Percentiles rank a stretch among this genome's conserved stretches.
Conservation (phyloP, 306 rosid genomes). For the Ceratonia siliqua region DNA sequence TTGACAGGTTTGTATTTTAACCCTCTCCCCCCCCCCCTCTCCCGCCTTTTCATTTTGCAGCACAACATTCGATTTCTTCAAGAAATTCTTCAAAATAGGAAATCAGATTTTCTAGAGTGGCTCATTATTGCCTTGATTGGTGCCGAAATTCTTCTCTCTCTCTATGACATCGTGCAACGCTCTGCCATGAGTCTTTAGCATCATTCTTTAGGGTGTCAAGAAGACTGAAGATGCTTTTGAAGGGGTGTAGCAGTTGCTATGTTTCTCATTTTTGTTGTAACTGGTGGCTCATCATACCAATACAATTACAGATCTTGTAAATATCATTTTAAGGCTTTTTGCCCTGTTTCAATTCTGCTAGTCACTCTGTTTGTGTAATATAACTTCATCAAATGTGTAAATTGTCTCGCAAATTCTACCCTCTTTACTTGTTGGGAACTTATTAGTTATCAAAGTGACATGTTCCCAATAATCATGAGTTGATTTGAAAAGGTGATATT, state of each 20-base stretch:
- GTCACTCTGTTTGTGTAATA: background rate
- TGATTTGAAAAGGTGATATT: background rate
- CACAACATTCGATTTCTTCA: slow-evolving; percentile 97
- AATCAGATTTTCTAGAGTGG: slow-evolving; percentile 95
- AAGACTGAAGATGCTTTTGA: background rate
- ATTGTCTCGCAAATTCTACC: background rate
- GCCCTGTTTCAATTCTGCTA: background rate
- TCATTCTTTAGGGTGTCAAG: slow-evolving; percentile 5
- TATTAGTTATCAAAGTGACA: too few species aligned
- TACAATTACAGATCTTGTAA: slow-evolving; percentile 27
- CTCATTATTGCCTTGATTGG: slow-evolving; percentile 92
- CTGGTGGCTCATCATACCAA: slow-evolving; percentile 8
- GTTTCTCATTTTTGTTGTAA: background rate
- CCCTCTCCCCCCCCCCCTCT: background rate
- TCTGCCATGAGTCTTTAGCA: slow-evolving; percentile 63
- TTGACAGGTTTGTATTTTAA: background rate
- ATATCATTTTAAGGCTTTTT: slow-evolving; percentile 22
- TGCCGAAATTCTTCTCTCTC: slow-evolving; percentile 86
- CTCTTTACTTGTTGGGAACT: background rate
- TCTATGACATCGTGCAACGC: slow-evolving; percentile 81
- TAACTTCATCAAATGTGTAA: background rate
- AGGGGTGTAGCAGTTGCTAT: slow-evolving; percentile 9
- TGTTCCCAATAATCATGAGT: background rate
- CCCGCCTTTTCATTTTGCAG: slow-evolving; percentile 43
- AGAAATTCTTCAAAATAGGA: slow-evolving; percentile 95